Evolutionary conservation across 1,284 basidiomycete species (phyloP).

Genomic region (Microstroma glucosiphilum): DNA sequence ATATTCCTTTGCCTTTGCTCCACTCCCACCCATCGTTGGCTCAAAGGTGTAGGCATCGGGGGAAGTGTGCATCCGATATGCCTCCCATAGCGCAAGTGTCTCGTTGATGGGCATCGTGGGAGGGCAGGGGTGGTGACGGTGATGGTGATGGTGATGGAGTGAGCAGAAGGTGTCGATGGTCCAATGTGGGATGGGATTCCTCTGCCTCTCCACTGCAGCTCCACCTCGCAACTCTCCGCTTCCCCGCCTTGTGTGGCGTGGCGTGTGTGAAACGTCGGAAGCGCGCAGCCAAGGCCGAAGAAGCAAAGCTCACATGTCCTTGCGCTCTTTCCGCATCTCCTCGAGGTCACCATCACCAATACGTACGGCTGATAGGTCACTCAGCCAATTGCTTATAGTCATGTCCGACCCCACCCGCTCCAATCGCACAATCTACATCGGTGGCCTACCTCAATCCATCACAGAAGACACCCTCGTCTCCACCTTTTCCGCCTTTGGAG

Average conservation of each 20-base stretch:
- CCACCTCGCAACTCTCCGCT: no score
- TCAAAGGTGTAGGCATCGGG: constrained; percentile 4
- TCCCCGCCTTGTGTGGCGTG: no score
- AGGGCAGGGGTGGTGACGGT: not conserved
- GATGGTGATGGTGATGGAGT: no score
- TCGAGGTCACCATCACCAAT: no score
- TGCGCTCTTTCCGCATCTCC: no score
- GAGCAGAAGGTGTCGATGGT: no score
- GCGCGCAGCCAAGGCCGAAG: no score
- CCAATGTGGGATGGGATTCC: no score
- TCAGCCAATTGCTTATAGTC: not conserved
- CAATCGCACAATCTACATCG: constrained; percentile 12
- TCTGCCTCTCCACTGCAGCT: no score
- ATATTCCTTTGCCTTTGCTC: constrained; percentile 2
- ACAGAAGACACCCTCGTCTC: constrained; percentile 13
- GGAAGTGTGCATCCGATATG: constrained; percentile 1
- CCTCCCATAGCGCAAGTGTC: constrained; percentile 3
- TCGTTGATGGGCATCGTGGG: not conserved
- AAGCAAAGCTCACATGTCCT: no score
- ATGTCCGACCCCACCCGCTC: not conserved
- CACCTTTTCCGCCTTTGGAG: constrained; percentile 16
- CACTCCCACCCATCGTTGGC: constrained; percentile 2
- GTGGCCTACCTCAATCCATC: constrained; percentile 6
- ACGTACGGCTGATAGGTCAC: not conserved
- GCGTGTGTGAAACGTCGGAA: no score